Percentiles rank a stretch among this genome's conserved stretches.
These are phyloP conservation scores for Hondaea fermentalgiana DNA, from an alignment of 108 stramenopile species.

Conservation along the genomic window DNA sequence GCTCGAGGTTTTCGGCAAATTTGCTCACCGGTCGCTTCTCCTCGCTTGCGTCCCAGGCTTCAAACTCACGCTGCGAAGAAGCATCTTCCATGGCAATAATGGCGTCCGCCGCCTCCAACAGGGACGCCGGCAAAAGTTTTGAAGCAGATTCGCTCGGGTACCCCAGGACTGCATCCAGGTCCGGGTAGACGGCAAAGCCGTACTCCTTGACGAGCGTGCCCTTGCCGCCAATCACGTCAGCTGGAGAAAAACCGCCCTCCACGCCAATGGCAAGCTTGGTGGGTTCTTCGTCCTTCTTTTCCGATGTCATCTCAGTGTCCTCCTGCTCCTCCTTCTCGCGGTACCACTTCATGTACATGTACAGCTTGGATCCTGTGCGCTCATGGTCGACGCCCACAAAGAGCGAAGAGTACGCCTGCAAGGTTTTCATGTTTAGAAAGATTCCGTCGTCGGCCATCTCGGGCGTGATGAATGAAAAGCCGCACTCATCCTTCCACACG, in stretches of 20 bases:
- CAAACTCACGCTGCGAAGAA: constrained; percentile 62
- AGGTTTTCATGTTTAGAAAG: constrained; percentile 73
- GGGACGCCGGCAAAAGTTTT: constrained; percentile 51
- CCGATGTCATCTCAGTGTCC: not conserved
- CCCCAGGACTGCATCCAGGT: constrained; percentile 25
- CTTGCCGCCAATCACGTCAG: constrained; percentile 54
- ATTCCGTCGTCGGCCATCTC: constrained; percentile 62
- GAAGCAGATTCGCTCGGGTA: constrained; percentile 52
- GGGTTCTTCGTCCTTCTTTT: constrained; percentile 23
- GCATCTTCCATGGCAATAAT: constrained; percentile 82
- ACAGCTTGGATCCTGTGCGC: constrained; percentile 32
- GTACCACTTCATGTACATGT: constrained; percentile 57
- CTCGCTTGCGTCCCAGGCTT: constrained; percentile 56
- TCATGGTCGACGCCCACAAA: constrained; percentile 44
- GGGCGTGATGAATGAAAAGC: constrained; percentile 76
- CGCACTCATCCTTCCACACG: constrained; percentile 80
- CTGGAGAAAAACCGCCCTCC: constrained; percentile 80
- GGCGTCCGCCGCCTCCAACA: constrained; percentile 61
- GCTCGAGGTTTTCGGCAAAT: constrained; percentile 44
- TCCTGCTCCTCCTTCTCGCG: constrained; percentile 48
- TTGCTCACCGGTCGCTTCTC: constrained; percentile 32
- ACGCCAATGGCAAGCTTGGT: constrained; percentile 83
- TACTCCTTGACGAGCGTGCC: constrained; percentile 66
- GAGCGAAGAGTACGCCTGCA: constrained; percentile 67
- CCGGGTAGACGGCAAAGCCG: constrained; percentile 33